Conservation (phyloP, 2,329 filamentous ascomycete genomes). For the Nemania serpens region DNA sequence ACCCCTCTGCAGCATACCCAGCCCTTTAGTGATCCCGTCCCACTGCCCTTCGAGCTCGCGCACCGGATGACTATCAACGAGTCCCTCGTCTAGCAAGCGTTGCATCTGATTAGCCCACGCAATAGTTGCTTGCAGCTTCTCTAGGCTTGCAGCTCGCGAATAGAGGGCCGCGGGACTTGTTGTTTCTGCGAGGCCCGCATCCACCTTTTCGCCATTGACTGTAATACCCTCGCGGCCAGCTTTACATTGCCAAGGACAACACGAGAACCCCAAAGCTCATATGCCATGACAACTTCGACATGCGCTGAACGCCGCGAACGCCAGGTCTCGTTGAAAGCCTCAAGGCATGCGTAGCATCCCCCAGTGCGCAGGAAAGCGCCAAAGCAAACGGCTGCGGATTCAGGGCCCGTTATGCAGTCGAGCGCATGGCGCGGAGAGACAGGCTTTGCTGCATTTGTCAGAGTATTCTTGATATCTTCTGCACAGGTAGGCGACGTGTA, state of each 20-base stretch:
- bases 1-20: not conserved
- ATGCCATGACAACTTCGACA: not conserved
- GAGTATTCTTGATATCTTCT: not conserved
- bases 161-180: not conserved
- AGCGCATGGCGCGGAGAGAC: slow-evolving; percentile 32
- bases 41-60: not conserved
- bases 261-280: not conserved
- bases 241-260: too few species aligned
- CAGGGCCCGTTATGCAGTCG: slow-evolving; percentile 41
- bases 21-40: not conserved
- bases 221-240: too few species aligned
- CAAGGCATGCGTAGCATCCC: slow-evolving; percentile 42
- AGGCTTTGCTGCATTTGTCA: not conserved
- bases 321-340: slow-evolving; percentile 31
- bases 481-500: not conserved
- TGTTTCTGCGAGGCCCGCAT: too few species aligned
- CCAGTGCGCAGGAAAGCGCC: slow-evolving; percentile 37
- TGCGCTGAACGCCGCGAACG: slow-evolving; percentile 32
- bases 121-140: not conserved
- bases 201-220: too few species aligned
- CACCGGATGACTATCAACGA: not conserved
- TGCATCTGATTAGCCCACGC: not conserved
- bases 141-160: not conserved
- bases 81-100: not conserved
- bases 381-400: slow-evolving; percentile 38